These are phyloP conservation scores for Neoboletus subvelutipes DNA, from an alignment of 768 basidiomycete species.

Conservation along the genomic window DNA sequence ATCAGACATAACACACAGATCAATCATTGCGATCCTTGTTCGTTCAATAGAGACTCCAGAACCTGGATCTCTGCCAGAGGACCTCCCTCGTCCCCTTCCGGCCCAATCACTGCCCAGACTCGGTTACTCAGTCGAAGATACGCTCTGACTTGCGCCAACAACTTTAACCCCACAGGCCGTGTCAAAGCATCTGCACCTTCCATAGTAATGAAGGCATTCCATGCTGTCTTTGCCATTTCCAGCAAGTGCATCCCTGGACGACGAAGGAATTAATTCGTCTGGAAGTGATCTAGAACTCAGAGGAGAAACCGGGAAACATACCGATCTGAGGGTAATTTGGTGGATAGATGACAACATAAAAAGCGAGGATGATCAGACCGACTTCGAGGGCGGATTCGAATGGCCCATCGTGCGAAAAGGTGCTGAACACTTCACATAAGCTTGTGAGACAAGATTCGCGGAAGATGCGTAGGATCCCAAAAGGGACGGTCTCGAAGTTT, in stretches of 20 bases:
- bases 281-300: not conserved
- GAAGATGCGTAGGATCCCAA: slow-evolving; percentile 42
- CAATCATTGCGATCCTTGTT: not conserved
- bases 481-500: slow-evolving; percentile 36
- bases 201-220: slow-evolving; percentile 57
- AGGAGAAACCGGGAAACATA: slow-evolving; percentile 29
- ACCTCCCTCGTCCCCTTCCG: slow-evolving; percentile 63
- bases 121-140: slow-evolving; percentile 43
- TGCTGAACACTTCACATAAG: slow-evolving; percentile 64
- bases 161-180: slow-evolving; percentile 12
- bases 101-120: slow-evolving; percentile 50
- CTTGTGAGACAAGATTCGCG: slow-evolving; percentile 57
- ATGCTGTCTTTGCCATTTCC: slow-evolving; percentile 74
- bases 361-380: slow-evolving; percentile 59
- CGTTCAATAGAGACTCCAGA: slow-evolving; percentile 42
- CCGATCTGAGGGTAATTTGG: slow-evolving; percentile 81
- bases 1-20: not conserved
- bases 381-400: slow-evolving; percentile 50
- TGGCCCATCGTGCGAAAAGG: slow-evolving; percentile 64
- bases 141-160: slow-evolving; percentile 31
- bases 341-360: slow-evolving; percentile 73
- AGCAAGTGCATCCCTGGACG: slow-evolving; percentile 67
- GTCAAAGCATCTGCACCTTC: slow-evolving; percentile 15
- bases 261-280: not conserved
- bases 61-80: slow-evolving; percentile 53